Evolutionary conservation across 768 basidiomycete species (phyloP).

Genomic region (Termitomyces sp.): DNA sequence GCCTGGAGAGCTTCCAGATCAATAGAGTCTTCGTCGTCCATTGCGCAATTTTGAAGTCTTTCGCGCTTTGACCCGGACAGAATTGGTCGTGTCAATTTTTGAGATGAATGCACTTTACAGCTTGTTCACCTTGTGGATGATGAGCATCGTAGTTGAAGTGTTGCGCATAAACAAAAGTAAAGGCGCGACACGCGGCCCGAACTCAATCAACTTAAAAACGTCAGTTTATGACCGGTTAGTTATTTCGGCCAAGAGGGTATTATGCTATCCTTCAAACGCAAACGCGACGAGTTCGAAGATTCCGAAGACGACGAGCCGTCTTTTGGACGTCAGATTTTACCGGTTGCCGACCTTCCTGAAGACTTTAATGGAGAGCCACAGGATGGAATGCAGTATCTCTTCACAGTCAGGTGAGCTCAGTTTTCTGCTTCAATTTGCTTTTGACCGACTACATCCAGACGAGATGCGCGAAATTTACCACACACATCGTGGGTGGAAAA

Average conservation of each 20-base stretch:
- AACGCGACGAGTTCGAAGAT: constrained; percentile 41
- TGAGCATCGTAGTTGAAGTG: neutral
- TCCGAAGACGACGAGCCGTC: constrained; percentile 57
- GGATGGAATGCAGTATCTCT: constrained; percentile 78
- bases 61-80: neutral
- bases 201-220: neutral
- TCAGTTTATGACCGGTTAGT: neutral
- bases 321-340: constrained; percentile 67
- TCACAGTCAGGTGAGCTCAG: constrained; percentile 62
- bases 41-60: constrained; percentile 1
- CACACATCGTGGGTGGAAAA: constrained; percentile 59
- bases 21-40: constrained; percentile 48
- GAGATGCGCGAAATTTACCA: constrained; percentile 65
- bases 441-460: constrained; percentile 33
- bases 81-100: neutral
- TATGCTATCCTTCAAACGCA: constrained; percentile 45
- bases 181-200: neutral
- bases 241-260: neutral
- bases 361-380: constrained; percentile 59
- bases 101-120: neutral
- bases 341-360: constrained; percentile 73
- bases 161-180: neutral
- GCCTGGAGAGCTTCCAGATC: constrained; percentile 70
- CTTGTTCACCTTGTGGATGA: neutral
- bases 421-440: neutral